A percentile compares a stretch with the other conserved stretches of the same genome.
Conservation (phyloP, 495 filamentous ascomycete genomes). For the Aspergillus leporis region DNA sequence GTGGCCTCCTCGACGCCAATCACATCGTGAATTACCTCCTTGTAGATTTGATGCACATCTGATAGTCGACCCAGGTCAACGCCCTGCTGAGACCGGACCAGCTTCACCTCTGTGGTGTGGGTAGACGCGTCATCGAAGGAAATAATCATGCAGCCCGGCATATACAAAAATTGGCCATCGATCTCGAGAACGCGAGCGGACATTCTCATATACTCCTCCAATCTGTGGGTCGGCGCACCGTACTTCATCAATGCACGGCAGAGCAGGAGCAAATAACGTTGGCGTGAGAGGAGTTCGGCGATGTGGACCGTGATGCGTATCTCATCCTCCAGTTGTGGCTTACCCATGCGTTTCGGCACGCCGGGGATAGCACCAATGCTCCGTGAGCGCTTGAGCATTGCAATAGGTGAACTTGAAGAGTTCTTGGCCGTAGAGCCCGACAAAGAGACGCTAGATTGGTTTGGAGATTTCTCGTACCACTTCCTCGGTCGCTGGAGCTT, state of each 20-base stretch:
- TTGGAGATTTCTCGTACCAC: conserved; percentile 64
- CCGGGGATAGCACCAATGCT: conserved; percentile 41
- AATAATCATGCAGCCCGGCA: conserved; percentile 94
- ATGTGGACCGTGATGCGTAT: conserved; percentile 87
- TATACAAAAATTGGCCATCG: conserved; percentile 87
- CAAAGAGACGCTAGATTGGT: conserved; percentile 50
- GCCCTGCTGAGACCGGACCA: conserved; percentile 73
- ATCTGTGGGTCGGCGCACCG: conserved; percentile 74
- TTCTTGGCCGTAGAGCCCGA: conserved; percentile 48
- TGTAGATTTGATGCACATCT: conserved; percentile 88
- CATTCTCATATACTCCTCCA: conserved; percentile 90
- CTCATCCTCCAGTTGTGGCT: conserved; percentile 58
- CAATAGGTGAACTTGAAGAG: conserved; percentile 33
- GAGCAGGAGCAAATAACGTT: conserved; percentile 80
- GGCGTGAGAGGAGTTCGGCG: conserved; percentile 77
- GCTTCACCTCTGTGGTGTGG: conserved; percentile 90
- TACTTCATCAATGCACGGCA: conserved; percentile 86
- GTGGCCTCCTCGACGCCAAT: conserved; percentile 86
- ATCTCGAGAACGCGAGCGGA: conserved; percentile 85
- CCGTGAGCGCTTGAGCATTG: conserved; percentile 46
- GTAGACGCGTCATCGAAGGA: conserved; percentile 88
- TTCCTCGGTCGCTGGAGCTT: conserved; percentile 48
- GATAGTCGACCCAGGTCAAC: conserved; percentile 82
- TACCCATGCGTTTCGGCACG: conserved; percentile 47
- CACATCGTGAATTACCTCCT: conserved; percentile 86